Evolutionary conservation across 192 early-diverging fungal species (phyloP).

Genomic region (Backusella sp.): DNA sequence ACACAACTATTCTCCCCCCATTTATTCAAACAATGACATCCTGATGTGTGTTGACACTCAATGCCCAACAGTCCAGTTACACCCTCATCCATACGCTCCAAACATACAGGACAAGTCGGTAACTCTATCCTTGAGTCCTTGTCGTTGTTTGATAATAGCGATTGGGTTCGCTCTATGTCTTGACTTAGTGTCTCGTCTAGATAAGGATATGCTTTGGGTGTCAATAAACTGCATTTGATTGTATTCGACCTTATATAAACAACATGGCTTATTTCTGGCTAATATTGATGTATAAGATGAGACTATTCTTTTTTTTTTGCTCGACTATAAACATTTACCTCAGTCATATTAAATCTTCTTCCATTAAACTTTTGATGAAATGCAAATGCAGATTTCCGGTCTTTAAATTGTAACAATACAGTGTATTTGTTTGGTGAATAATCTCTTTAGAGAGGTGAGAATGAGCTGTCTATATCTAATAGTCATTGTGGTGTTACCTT

Average conservation of each 20-base stretch:
- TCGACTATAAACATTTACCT: conserved; percentile 38
- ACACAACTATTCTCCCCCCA: conserved; percentile 93
- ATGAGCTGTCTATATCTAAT: too few relatives aligned
- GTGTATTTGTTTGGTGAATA: conserved; percentile 83
- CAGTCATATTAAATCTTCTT: conserved; percentile 79
- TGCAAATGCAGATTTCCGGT: conserved; percentile 49
- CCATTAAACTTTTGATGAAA: conserved; percentile 86
- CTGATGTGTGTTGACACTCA: conserved; percentile 94
- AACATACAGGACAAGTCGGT: conserved; percentile 95
- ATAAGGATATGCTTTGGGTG: conserved; percentile 60
- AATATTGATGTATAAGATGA: neutral
- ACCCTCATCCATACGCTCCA: conserved; percentile 91
- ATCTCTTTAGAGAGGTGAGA: conserved; percentile 55
- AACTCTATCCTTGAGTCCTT: conserved; percentile 54
- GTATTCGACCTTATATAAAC: conserved; percentile 76
- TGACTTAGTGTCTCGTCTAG: conserved; percentile 46
- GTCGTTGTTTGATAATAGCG: neutral
- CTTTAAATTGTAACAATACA: conserved; percentile 81
- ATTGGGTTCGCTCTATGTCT: conserved; percentile 4
- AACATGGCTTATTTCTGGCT: conserved; percentile 78
- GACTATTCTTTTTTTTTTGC: neutral
- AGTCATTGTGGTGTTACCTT: conserved; percentile 27
- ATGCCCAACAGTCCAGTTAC: conserved; percentile 90
- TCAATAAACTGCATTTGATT: conserved; percentile 58
- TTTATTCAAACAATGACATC: conserved; percentile 86